A percentile compares a stretch with the other conserved stretches of the same genome.
These are phyloP conservation scores for Globisporangium megalacanthum DNA, from an alignment of 352 stramenopile genomes.

Conservation along the genomic window DNA sequence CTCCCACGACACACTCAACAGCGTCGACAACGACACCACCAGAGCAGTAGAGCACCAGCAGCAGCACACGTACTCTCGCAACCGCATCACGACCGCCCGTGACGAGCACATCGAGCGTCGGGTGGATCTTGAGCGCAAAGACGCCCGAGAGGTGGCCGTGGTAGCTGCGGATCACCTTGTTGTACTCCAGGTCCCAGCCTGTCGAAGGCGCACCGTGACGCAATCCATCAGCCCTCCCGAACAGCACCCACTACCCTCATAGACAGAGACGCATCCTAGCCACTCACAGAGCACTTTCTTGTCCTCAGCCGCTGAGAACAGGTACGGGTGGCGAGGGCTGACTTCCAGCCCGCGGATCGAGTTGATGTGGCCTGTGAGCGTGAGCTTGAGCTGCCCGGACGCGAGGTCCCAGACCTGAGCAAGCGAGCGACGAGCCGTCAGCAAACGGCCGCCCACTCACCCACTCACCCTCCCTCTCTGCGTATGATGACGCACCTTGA, in stretches of 20 bases:
- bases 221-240: neutral
- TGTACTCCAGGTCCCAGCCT: slow-evolving; percentile 99
- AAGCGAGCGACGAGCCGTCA: neutral
- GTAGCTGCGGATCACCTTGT: slow-evolving; percentile 99
- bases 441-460: neutral
- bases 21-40: neutral
- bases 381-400: slow-evolving; percentile 97
- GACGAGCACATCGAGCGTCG: slow-evolving; percentile 97
- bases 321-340: slow-evolving; percentile 93
- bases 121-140: slow-evolving; percentile 96
- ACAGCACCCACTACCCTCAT: neutral
- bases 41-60: slow-evolving; percentile 1
- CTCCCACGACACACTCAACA: neutral
- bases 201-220: neutral
- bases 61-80: slow-evolving; percentile 44
- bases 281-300: slow-evolving; percentile 95
- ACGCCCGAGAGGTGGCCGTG: slow-evolving; percentile 99
- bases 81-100: slow-evolving; percentile 93
- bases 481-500: slow-evolving; percentile 75
- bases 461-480: neutral
- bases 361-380: slow-evolving; percentile 98
- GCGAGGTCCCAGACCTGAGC: slow-evolving; percentile 93
- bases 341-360: slow-evolving; percentile 96
- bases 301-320: slow-evolving; percentile 98
- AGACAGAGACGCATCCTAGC: neutral